Base-by-base conservation (phyloP, 2,329 filamentous ascomycete genomes). In the Boeremia lycopersici region DNA sequence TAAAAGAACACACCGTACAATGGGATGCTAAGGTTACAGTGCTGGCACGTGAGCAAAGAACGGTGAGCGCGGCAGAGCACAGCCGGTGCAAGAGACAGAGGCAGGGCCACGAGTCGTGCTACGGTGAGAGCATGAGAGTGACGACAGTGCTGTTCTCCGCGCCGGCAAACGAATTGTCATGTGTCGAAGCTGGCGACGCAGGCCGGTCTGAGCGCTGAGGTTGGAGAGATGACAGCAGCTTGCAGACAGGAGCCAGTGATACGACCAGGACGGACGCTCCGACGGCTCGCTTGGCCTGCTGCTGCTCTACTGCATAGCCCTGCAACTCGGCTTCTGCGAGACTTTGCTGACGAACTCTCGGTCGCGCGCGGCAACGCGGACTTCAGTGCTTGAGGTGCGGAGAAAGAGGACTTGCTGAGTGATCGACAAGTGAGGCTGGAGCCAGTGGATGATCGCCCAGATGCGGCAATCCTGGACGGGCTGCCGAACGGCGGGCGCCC, bases 361-460 rank as follows among this genome's bases (percentile, higher is more conserved):
- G 30, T 36, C 11, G 45, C 30, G 31, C 41, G 41, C 17, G 25
- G 51, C 36, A 23, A 34, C 15, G 12, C 23, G 25, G n/a, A 33
- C 45, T 26, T 36, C 40, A 36, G 35, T 13, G 41, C 35, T 35
- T 36, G 38, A 15, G 26, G 17, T 42, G 43, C 39, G 51, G 34
- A 28, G 36, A 12, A 46, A 19, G 30, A 40, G 8, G 17, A 33
- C 40, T 47, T 40, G 34, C 31, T 46, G 17, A 12, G 53, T 35
- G 70, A 73, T 73, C 69, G 62, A 62, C 72, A 59, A 71, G 66
- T 72, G 70, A 74, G 71, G 71, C 70, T 71, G 64, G 60, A 65
- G 60, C 51, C 45, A 17, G 31, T 48, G 66, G 59, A 49, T 56
- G 68, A 71, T 72, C 70, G 62, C 55, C 67, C 62, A 59, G 51